These are phyloP conservation scores for Mortierella polycephala DNA, from an alignment of 371 early-diverging fungal genomes.

Conservation along the genomic window DNA sequence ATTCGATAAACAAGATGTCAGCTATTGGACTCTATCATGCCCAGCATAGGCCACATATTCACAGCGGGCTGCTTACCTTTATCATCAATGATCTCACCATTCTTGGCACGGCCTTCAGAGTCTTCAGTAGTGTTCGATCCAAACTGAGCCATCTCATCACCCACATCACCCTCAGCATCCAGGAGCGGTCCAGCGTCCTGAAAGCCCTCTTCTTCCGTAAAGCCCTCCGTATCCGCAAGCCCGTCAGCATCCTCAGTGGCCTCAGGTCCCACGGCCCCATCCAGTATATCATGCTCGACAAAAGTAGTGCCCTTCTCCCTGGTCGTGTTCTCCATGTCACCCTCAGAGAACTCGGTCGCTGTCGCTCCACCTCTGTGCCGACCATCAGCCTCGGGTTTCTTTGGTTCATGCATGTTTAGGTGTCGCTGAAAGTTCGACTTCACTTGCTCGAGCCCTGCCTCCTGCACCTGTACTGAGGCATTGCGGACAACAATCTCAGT, in stretches of 20 bases:
- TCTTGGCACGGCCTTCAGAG: neutral
- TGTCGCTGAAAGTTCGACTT: slow-evolving; percentile 11
- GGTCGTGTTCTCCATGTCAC: neutral
- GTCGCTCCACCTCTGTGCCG: neutral
- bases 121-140: slow-evolving; percentile 5
- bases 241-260: slow-evolving; percentile 3
- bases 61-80: slow-evolving; percentile 5
- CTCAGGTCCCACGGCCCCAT: neutral
- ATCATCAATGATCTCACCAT: slow-evolving; percentile 2
- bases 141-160: slow-evolving; percentile 6
- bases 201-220: neutral
- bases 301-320: no score
- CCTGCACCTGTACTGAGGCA: slow-evolving; percentile 16
- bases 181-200: slow-evolving; percentile 5
- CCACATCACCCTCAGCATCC: slow-evolving; percentile 2
- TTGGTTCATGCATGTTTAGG: neutral
- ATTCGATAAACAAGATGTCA: slow-evolving; percentile 8
- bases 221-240: slow-evolving; percentile 4
- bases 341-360: no score
- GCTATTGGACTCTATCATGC: neutral
- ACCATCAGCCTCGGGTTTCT: neutral
- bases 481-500: slow-evolving; percentile 1
- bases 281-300: no score
- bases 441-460: slow-evolving; percentile 21
- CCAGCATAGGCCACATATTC: slow-evolving; percentile 3